These are phyloP conservation scores for Fomitopsis pinicola DNA, from an alignment of 1,284 basidiomycete genomes.

Conservation along the genomic window DNA sequence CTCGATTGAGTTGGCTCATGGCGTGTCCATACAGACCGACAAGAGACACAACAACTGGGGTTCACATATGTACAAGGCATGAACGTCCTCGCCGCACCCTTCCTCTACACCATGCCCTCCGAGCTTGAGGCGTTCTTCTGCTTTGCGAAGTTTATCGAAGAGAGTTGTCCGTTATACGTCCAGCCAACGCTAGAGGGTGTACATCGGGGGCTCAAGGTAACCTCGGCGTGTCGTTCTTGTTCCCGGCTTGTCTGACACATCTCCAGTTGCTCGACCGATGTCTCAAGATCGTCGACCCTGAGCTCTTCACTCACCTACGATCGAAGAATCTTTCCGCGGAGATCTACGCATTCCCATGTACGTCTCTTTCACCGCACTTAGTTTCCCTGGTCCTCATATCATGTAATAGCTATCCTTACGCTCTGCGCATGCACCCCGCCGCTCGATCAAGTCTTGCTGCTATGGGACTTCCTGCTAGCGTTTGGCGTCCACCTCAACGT, in stretches of 20 bases:
- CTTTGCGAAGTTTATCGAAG: conserved; percentile 93
- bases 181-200: conserved; percentile 95
- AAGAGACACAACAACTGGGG: conserved; percentile 67
- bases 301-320: conserved; percentile 77
- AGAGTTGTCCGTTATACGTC: conserved; percentile 90
- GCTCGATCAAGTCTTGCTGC: conserved; percentile 85
- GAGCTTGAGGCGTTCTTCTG: conserved; percentile 96
- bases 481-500: conserved; percentile 97
- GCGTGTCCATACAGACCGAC: conserved; percentile 47
- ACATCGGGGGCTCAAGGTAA: conserved; percentile 86
- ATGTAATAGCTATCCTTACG: conserved; percentile 77
- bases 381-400: neutral
- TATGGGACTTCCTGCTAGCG: conserved; percentile 97
- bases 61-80: conserved; percentile 98
- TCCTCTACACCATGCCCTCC: conserved; percentile 93
- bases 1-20: neutral
- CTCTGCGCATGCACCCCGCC: conserved; percentile 96
- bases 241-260: neutral
- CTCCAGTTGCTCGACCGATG: conserved; percentile 88
- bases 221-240: neutral
- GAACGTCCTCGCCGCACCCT: conserved; percentile 97
- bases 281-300: conserved; percentile 85
- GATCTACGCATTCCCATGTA: conserved; percentile 96
- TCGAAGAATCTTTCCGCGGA: conserved; percentile 96
- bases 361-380: conserved; percentile 29